Evolutionary conservation across 257 asterid species (phyloP).

Genomic region (Buddleja alternifolia): DNA sequence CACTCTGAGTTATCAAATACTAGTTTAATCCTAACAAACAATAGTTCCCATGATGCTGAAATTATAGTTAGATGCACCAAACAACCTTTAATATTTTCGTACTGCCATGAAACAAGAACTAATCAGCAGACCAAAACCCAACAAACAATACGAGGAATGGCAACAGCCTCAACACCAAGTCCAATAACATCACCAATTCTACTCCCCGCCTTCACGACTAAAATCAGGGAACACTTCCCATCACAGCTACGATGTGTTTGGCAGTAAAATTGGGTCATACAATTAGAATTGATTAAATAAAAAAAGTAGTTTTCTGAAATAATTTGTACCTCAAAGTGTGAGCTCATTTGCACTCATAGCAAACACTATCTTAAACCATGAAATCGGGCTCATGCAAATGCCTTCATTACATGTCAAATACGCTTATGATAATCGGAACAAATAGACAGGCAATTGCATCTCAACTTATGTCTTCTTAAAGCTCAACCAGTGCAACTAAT

Average conservation of each 20-base stretch:
- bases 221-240: background rate
- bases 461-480: conserved; percentile 3
- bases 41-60: background rate
- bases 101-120: conserved; percentile 8
- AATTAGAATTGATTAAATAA: background rate
- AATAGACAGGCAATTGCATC: background rate
- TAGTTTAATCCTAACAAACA: background rate
- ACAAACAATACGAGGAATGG: background rate
- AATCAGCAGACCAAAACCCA: background rate
- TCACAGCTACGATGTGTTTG: background rate
- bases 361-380: background rate
- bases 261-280: background rate
- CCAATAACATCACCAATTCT: background rate
- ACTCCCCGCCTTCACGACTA: background rate
- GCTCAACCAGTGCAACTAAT: conserved; percentile 1
- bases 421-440: background rate
- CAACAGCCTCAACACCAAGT: background rate
- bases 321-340: background rate
- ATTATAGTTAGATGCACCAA: background rate
- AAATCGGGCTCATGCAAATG: conserved; percentile 3
- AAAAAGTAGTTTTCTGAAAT: no score
- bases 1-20: background rate
- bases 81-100: background rate
- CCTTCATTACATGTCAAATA: background rate
- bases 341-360: background rate